Evolutionary conservation across 1,284 basidiomycete genomes (phyloP).

Genomic region (Entoloma clypeatum): DNA sequence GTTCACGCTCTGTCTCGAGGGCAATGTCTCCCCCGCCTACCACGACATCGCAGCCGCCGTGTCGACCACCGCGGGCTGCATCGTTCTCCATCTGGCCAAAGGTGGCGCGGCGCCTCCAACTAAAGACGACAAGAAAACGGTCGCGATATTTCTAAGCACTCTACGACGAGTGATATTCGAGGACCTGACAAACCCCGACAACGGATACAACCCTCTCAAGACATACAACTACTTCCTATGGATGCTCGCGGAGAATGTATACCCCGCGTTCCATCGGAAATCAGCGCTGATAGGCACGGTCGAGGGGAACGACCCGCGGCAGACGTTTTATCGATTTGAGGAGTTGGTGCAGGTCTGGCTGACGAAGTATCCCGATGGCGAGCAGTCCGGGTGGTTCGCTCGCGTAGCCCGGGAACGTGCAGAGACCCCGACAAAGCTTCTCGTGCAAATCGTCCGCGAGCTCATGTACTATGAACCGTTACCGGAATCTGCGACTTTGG

Average conservation of each 20-base stretch:
- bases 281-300: constrained; percentile 8
- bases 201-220: not conserved
- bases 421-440: not conserved
- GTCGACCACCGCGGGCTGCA: constrained; percentile 9
- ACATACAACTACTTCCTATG: constrained; percentile 5
- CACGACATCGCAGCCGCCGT: constrained; percentile 15
- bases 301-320: not conserved
- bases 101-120: constrained; percentile 10
- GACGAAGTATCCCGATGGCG: constrained; percentile 9
- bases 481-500: not conserved
- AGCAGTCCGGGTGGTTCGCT: constrained; percentile 12
- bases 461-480: not conserved
- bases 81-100: constrained; percentile 12
- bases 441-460: not conserved
- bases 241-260: constrained; percentile 10
- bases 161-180: constrained; percentile 9
- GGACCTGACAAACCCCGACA: constrained; percentile 4
- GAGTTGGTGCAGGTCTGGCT: constrained; percentile 11
- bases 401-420: constrained; percentile 1
- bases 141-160: constrained; percentile 11
- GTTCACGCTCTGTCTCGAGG: constrained; percentile 12
- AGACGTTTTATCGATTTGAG: constrained; percentile 11
- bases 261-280: constrained; percentile 13
- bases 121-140: constrained; percentile 7
- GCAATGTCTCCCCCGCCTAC: constrained; percentile 7